These are phyloP conservation scores for Syzygium malaccense DNA, from an alignment of 441 rosid genomes.

Conservation along the genomic window DNA sequence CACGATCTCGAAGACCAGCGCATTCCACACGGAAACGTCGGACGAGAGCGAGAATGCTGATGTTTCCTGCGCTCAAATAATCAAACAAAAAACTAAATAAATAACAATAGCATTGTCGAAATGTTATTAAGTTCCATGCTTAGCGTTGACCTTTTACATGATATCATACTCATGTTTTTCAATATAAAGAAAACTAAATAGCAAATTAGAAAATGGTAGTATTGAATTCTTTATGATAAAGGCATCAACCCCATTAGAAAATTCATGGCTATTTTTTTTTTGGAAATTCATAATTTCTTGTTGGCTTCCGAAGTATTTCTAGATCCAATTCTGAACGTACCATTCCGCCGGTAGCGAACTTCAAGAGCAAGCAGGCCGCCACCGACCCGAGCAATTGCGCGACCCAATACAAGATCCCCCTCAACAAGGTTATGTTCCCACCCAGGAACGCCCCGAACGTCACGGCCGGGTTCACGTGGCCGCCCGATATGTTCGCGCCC, in stretches of 20 bases:
- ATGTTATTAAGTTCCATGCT: neutral
- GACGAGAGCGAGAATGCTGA: constrained; percentile 42
- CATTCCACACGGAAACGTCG: constrained; percentile 37
- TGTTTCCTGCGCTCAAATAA: constrained; percentile 32
- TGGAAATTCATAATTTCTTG: neutral
- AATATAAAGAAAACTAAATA: neutral
- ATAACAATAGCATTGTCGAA: neutral
- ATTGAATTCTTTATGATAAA: neutral
- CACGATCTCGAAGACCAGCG: constrained; percentile 50
- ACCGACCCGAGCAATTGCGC: constrained; percentile 62
- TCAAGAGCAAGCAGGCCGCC: constrained; percentile 52
- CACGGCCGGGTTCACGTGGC: constrained; percentile 62
- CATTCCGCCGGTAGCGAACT: constrained; percentile 50
- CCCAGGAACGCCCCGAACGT: constrained; percentile 56
- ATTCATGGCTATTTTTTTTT: neutral
- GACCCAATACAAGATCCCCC: constrained; percentile 47
- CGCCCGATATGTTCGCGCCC: constrained; percentile 53
- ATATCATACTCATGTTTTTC: neutral
- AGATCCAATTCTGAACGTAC: neutral
- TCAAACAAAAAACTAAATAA: neutral
- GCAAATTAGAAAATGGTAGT: neutral
- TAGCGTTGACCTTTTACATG: neutral
- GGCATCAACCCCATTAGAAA: neutral
- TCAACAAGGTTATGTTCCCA: constrained; percentile 41
- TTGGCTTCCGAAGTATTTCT: neutral